Base-by-base conservation (phyloP, 2,329 filamentous ascomycete genomes). In the Geosmithia flava region DNA sequence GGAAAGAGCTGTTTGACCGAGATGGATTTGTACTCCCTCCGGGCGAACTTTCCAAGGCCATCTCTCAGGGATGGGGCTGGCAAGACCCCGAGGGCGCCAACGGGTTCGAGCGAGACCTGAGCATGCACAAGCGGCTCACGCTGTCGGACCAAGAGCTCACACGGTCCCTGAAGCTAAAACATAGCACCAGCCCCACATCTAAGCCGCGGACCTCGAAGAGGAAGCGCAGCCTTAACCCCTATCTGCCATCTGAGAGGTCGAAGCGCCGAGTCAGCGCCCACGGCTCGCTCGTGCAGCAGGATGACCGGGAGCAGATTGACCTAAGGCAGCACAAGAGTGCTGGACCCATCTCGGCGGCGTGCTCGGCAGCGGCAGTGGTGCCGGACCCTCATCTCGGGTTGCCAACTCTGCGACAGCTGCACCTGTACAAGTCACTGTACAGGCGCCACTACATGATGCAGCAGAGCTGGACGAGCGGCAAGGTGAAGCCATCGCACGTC, bases 361-460 rank as follows among this genome's bases (percentile, higher is more conserved):
- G 81, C 58, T 85, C 87, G 49, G 93, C 93, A n/a, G 83, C 83
- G 3, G 62, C 81, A 30, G 87, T 88, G 10, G 81, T 96, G 15
- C 86, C 88, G 2, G 85, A 91, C 58, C 89, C 89, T 7, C 76
- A 84, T 42, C 70, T 95, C 41, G 90, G 90, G 13, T 66, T 97
- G 4, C 71, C 87, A 3, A 85, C 81, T 56, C 70, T 98, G 33
- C 81, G 85, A 44, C 85, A 84, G 56, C 77, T 97, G 50, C 93
- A 97, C 63, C 78, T 98, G 1, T 97, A 87, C 76, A 98, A 98
- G 64, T 95, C 91, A 0, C 76, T 98, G 5, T 98, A 97, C 61
- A 87, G 91, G 53, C 83, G 93, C 10, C 90, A 97, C 61, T 79
- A 93, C 64, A 83, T 93, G 65, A 94, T 98, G 53, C 83, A 87